Evolutionary conservation across 768 basidiomycete genomes (phyloP).

Genomic region (Lyophyllum semitale): DNA sequence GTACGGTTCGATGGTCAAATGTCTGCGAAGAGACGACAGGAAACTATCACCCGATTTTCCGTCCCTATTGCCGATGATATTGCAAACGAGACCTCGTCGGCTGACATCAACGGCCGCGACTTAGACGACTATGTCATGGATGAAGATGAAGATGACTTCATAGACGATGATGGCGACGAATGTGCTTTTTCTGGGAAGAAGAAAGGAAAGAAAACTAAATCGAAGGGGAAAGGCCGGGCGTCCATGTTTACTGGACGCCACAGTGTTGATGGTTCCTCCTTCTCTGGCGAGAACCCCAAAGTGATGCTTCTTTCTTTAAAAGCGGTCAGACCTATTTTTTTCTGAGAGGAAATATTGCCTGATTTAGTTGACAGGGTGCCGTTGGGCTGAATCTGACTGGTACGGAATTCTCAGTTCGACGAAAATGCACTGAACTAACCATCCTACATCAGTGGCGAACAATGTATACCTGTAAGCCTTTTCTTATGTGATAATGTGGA

Average conservation of each 20-base stretch:
- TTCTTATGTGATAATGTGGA: not conserved
- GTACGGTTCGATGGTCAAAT: slow-evolving; percentile 86
- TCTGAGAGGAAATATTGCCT: not conserved
- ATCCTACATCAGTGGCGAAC: slow-evolving; percentile 60
- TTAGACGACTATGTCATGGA: slow-evolving; percentile 38
- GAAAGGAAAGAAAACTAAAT: slow-evolving; percentile 20
- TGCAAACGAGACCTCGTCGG: not conserved
- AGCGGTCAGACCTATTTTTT: slow-evolving; percentile 40
- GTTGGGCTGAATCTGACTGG: slow-evolving; percentile 83
- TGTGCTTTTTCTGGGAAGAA: slow-evolving; percentile 10
- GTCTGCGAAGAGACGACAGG: slow-evolving; percentile 79
- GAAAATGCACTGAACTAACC: not conserved
- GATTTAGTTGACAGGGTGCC: slow-evolving; percentile 52
- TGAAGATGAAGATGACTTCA: slow-evolving; percentile 28
- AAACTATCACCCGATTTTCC: slow-evolving; percentile 73
- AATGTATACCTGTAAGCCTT: slow-evolving; percentile 70
- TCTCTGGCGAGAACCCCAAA: slow-evolving; percentile 53
- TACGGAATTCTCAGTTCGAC: slow-evolving; percentile 15
- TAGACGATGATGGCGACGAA: slow-evolving; percentile 34
- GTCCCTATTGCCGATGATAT: slow-evolving; percentile 50
- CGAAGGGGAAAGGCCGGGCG: slow-evolving; percentile 40
- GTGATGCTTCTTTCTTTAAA: slow-evolving; percentile 90
- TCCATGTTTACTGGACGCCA: not conserved
- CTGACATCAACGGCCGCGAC: slow-evolving; percentile 22
- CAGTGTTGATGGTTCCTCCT: slow-evolving; percentile 16